Evolutionary conservation across 257 asterid genomes (phyloP).

Genomic region (Perilla frutescens): DNA sequence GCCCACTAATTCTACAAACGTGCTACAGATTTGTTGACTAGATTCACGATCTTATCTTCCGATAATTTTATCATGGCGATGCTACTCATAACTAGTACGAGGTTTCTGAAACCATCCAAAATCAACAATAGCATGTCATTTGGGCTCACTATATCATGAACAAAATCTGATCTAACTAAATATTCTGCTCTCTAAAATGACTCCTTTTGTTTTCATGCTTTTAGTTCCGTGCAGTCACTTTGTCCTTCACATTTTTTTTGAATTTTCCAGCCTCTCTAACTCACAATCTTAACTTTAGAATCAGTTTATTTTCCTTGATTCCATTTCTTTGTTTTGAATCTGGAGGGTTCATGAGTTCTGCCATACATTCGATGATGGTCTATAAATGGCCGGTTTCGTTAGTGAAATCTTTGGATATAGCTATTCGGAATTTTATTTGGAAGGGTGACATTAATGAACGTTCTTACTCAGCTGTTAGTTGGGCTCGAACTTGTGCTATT

Average conservation of each 20-base stretch:
- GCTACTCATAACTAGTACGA: slow-evolving; percentile 1
- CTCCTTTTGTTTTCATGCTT: slow-evolving; percentile 7
- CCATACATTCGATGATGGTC: too few relatives aligned
- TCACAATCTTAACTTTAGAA: neutral
- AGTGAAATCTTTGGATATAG: too few relatives aligned
- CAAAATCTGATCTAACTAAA: neutral
- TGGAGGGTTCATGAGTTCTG: too few relatives aligned
- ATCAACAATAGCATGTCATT: neutral
- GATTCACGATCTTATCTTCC: neutral
- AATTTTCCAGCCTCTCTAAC: slow-evolving; percentile 4
- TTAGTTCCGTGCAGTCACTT: slow-evolving; percentile 3
- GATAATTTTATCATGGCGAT: neutral
- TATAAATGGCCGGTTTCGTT: too few relatives aligned
- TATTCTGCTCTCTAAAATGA: slow-evolving; percentile 18
- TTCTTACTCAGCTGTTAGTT: too few relatives aligned
- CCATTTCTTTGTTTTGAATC: neutral
- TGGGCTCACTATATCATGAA: slow-evolving; percentile 2
- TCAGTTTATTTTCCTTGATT: neutral
- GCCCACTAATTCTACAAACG: neutral
- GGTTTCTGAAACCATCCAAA: slow-evolving; percentile 14
- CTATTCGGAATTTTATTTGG: too few relatives aligned
- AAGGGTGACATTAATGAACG: too few relatives aligned
- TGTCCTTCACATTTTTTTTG: neutral
- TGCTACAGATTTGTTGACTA: neutral
- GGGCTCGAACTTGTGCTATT: too few relatives aligned